Conservation (phyloP, 2,329 filamentous ascomycete species). For the Paracoccidioides lutzii region DNA sequence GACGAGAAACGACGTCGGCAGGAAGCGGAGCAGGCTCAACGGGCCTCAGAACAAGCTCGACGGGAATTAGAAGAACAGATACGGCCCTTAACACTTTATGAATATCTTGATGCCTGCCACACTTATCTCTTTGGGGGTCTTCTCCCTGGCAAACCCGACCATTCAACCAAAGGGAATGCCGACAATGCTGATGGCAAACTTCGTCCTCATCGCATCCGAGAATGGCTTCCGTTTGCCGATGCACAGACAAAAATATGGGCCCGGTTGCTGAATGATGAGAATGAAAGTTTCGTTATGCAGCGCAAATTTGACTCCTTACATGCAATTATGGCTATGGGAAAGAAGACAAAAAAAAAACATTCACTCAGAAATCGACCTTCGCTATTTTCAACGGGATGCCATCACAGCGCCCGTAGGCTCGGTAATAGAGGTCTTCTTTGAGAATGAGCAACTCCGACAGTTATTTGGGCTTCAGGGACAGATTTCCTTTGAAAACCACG, state of each 20-base stretch:
- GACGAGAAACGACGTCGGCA: neutral
- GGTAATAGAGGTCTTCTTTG: conserved; percentile 4
- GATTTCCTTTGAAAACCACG: conserved; percentile 11
- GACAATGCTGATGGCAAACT: conserved; percentile 9
- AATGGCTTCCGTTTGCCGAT: conserved; percentile 6
- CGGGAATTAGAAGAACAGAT: neutral
- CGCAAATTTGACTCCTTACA: conserved; percentile 8
- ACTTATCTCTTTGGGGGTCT: conserved; percentile 9
- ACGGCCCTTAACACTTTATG: conserved; percentile 8
- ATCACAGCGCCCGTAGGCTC: conserved; percentile 6
- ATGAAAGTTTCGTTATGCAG: conserved; percentile 5
- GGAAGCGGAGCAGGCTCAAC: neutral
- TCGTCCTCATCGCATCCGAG: conserved; percentile 6
- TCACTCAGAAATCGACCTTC: conserved; percentile 11
- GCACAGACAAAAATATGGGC: conserved; percentile 8
- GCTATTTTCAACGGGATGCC: conserved; percentile 6
- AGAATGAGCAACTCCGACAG: conserved; percentile 5
- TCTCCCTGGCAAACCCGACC: conserved; percentile 2
- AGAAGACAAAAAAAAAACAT: conserved; percentile 2
- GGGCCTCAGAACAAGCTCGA: neutral
- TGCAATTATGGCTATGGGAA: conserved; percentile 5
- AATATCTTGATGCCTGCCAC: conserved; percentile 12
- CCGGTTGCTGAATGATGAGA: neutral
- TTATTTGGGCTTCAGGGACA: conserved; percentile 8
- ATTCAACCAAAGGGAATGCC: conserved; percentile 8